phyloP scores from a whole-genome alignment of 441 rosid species.

The Eruca vesicaria region DNA sequence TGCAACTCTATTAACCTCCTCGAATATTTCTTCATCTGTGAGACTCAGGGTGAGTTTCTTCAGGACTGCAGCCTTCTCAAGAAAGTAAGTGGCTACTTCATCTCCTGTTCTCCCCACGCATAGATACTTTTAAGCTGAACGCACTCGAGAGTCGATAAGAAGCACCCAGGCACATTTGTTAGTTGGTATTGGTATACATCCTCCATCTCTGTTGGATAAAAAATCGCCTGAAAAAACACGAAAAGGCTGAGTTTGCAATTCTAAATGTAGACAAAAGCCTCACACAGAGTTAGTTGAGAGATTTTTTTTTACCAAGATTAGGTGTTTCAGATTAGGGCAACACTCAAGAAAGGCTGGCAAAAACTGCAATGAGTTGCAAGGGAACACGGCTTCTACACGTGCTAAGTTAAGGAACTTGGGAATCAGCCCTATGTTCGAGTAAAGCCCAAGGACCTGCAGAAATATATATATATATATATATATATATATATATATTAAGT shows the following conservation, averaged over 20 bases:
- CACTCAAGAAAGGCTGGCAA: slow-evolving; percentile 5
- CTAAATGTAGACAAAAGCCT: not conserved
- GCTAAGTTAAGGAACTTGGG: slow-evolving; percentile 7
- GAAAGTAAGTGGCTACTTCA: not conserved
- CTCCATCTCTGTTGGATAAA: not conserved
- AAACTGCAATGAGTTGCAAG: not conserved
- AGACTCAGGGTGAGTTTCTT: not conserved
- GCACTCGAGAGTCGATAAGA: not conserved
- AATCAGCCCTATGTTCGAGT: not conserved
- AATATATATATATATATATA: not conserved
- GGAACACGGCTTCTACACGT: not conserved
- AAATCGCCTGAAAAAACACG: not conserved
- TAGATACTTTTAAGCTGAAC: not conserved
- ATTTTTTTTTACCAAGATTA: not conserved
- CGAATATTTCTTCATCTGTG: not conserved
- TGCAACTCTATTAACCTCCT: not conserved
- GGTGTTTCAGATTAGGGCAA: slow-evolving; percentile 21
- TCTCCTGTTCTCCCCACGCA: not conserved
- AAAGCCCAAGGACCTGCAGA: not conserved
- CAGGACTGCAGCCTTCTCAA: not conserved
- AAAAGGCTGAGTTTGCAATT: not conserved
- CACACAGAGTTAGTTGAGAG: not conserved
- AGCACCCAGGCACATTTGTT: not conserved
- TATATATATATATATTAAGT: not conserved
- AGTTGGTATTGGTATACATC: not conserved